A percentile compares a stretch with the other conserved stretches of the same genome.
Evolutionary conservation across 2,329 filamentous ascomycete species (phyloP).

Genomic region (Fusarium sp.): DNA sequence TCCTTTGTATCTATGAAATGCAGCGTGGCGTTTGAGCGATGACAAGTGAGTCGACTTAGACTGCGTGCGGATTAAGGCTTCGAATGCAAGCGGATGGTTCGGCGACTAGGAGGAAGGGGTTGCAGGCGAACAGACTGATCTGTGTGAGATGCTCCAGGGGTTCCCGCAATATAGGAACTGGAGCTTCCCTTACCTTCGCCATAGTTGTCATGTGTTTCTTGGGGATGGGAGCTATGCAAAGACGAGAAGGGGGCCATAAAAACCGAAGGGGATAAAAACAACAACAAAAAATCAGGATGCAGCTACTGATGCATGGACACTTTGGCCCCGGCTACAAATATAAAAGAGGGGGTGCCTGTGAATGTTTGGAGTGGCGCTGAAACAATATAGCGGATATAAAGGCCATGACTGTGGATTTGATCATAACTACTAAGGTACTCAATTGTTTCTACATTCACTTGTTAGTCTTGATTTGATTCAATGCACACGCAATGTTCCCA

Average conservation of each 20-base stretch:
- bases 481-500: neutral
- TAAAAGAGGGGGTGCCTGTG: neutral
- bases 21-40: slow-evolving; percentile 43
- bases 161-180: slow-evolving; percentile 18
- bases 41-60: slow-evolving; percentile 33
- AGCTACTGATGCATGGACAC: neutral
- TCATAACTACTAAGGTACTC: neutral
- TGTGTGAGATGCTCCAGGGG: slow-evolving; percentile 18
- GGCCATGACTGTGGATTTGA: neutral
- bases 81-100: slow-evolving; percentile 15
- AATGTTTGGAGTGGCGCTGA: neutral
- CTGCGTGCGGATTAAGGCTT: slow-evolving; percentile 14
- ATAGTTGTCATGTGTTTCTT: slow-evolving; percentile 15
- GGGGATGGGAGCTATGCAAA: slow-evolving; percentile 2
- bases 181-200: slow-evolving; percentile 23
- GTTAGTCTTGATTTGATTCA: neutral
- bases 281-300: neutral
- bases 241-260: slow-evolving; percentile 5
- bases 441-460: neutral
- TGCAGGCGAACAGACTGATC: slow-evolving; percentile 37
- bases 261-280: neutral
- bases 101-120: neutral
- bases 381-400: neutral
- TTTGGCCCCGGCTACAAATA: neutral
- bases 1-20: slow-evolving; percentile 42